phyloP scores from a whole-genome alignment of 1,139 yeast genomes.

The Sugiyamaella xylanicola region DNA sequence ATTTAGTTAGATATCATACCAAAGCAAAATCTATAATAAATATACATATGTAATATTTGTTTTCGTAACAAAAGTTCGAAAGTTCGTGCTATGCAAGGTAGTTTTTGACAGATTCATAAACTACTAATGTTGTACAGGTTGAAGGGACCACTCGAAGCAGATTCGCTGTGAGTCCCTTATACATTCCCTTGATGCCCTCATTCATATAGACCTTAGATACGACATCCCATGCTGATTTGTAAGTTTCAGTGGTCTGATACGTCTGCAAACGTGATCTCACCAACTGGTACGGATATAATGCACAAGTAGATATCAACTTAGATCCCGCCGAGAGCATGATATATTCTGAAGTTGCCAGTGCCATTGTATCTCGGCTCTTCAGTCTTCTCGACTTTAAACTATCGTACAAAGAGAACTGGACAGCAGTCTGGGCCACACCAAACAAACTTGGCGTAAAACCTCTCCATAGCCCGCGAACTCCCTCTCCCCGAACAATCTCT shows the following conservation, averaged over 20 bases:
- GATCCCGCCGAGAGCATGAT: conserved; percentile 66
- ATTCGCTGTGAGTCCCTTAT: conserved; percentile 81
- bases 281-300: conserved; percentile 85
- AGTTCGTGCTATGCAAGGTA: background rate
- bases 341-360: conserved; percentile 57
- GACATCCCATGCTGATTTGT: conserved; percentile 36
- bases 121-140: conserved; percentile 76
- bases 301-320: conserved; percentile 65
- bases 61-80: background rate
- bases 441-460: conserved; percentile 82
- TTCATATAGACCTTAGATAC: conserved; percentile 44
- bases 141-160: conserved; percentile 85
- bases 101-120: conserved; percentile 56
- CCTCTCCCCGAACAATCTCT: conserved; percentile 60
- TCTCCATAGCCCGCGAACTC: conserved; percentile 71
- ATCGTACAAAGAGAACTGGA: conserved; percentile 86
- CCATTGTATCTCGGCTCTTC: conserved; percentile 16
- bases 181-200: conserved; percentile 64
- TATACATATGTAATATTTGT: too few relatives aligned
- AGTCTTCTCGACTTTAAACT: conserved; percentile 29
- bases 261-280: conserved; percentile 76
- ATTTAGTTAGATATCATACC: background rate
- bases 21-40: conserved; percentile 1
- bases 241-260: conserved; percentile 28
- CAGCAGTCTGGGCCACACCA: conserved; percentile 85